These are phyloP conservation scores for Penicillium alfredii DNA, from an alignment of 495 filamentous ascomycete species.

Conservation along the genomic window DNA sequence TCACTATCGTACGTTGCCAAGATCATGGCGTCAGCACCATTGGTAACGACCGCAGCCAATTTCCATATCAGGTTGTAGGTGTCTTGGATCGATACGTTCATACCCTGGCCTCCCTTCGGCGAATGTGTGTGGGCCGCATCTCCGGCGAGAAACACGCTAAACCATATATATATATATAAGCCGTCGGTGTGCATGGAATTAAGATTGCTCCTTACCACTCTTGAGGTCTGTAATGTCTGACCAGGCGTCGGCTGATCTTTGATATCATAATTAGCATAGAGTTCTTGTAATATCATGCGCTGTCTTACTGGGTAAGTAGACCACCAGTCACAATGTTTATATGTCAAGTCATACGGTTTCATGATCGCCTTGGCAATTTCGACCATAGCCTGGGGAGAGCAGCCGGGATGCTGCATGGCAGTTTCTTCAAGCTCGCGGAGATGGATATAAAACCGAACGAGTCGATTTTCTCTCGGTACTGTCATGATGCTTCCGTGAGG, in stretches of 20 bases:
- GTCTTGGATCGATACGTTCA: constrained; percentile 51
- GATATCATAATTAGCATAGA: neutral
- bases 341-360: constrained; percentile 18
- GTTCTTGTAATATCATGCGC: neutral
- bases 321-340: constrained; percentile 24
- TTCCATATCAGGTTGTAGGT: constrained; percentile 51
- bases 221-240: constrained; percentile 4
- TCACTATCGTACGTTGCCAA: constrained; percentile 31
- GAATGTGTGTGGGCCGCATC: constrained; percentile 49
- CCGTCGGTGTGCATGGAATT: constrained; percentile 3
- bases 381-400: constrained; percentile 6
- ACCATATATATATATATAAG: constrained; percentile 9
- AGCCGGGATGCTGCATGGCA: neutral
- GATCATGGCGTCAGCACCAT: constrained; percentile 17
- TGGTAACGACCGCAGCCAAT: constrained; percentile 33
- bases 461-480: constrained; percentile 11
- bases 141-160: constrained; percentile 42
- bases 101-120: constrained; percentile 46
- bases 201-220: constrained; percentile 4
- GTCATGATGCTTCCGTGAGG: constrained; percentile 15
- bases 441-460: constrained; percentile 16
- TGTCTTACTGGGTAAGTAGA: constrained; percentile 16
- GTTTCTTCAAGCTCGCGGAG: constrained; percentile 5
- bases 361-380: constrained; percentile 11
- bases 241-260: constrained; percentile 10